phyloP scores from a whole-genome alignment of 2,329 filamentous ascomycete species.

The Setomelanomma holmii region DNA sequence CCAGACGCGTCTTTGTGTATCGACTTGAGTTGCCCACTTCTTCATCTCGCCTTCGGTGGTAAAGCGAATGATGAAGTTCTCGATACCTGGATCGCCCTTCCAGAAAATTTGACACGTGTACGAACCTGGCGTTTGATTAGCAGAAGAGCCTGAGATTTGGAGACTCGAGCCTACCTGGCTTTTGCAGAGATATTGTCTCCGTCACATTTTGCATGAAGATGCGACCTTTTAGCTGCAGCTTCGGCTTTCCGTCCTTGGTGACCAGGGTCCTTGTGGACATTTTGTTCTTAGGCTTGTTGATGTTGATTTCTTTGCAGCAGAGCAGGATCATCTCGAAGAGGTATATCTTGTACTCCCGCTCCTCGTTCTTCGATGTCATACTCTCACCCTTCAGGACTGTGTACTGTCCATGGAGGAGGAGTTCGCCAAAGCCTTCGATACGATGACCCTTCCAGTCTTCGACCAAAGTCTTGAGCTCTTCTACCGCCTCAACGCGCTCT shows the following conservation, averaged over 20 bases:
- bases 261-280: constrained; percentile 71
- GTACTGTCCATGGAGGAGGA: constrained; percentile 88
- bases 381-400: constrained; percentile 83
- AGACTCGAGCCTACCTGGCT: constrained; percentile 68
- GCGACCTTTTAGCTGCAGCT: constrained; percentile 89
- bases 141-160: background rate
- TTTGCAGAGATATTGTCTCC: constrained; percentile 85
- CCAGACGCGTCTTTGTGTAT: constrained; percentile 70
- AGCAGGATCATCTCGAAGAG: constrained; percentile 94
- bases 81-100: constrained; percentile 94
- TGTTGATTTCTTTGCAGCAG: constrained; percentile 93
- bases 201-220: constrained; percentile 99
- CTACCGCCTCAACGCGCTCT: constrained; percentile 80
- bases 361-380: constrained; percentile 79
- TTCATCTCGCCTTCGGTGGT: constrained; percentile 90
- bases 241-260: constrained; percentile 76
- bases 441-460: constrained; percentile 97
- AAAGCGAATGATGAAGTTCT: constrained; percentile 96
- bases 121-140: constrained; percentile 65
- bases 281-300: constrained; percentile 78
- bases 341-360: constrained; percentile 98
- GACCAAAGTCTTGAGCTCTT: constrained; percentile 80
- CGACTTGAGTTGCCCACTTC: constrained; percentile 85
- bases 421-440: constrained; percentile 87
- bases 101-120: constrained; percentile 98